Evolutionary conservation across 306 rosid genomes (phyloP), one percentile per base, ranked within the genome.

Genomic region (Vigna radiata): DNA sequence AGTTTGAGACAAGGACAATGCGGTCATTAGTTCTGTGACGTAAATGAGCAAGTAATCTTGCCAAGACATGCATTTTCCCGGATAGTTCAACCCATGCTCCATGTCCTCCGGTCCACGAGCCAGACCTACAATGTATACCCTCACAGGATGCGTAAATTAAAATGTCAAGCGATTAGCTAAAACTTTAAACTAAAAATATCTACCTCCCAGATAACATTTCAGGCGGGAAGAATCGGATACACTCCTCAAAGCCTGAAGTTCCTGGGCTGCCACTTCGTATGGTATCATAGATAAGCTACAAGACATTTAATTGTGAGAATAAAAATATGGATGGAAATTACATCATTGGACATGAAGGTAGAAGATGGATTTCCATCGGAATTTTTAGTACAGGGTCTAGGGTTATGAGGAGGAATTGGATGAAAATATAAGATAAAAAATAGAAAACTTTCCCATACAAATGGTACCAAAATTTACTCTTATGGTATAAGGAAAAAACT

Each of bases 11-110:
- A 58, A 94, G 93, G 70, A 94, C 98, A 73, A 94, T 92, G 44
- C 98, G 96, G 77, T 94, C 98, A 81, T 87, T 86, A 39, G 98
- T 94, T 81, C 79, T 86, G 58, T 85, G 87, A 63, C 92, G 96
- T 76, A 94, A 78, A 44, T 94, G 97, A 66, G 88, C 93, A 72
- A 94, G 97, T 77, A 94, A 88, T 78, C 97, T 87, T 68, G 97
- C 97, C 75, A 94, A 84, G 86, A 94, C 97, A 48, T 94, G 96
- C 98, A 94, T 94, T 89, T 94, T 94, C 36, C 98, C 98, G 1
- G 98, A 94, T 61, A 94, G 78, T 82, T 94, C 98, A 75, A 94
- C 93, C 98, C 98, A 94, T 54, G 91, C 86, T 68, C 98, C 98
- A 87, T 89, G 86, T 43, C 93, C 97, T 33, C 97, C 98, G 2